Base-by-base conservation (phyloP, 352 stramenopile species). In the Phytopythium helicoides region DNA sequence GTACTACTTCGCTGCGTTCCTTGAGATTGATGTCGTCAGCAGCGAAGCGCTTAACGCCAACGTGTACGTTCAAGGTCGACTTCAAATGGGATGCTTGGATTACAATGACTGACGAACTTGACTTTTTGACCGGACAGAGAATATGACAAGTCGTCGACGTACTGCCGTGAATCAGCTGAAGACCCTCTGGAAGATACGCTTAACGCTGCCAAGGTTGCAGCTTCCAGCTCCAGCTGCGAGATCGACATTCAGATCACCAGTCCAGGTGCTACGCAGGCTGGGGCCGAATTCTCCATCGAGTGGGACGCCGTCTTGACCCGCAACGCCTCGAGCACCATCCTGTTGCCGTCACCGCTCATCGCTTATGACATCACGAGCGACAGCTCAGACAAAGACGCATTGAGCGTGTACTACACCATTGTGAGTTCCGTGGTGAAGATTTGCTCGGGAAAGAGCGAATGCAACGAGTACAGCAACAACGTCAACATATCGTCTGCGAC, bases 1-100 rank as follows among this genome's bases (percentile, higher is more conserved):
- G 47, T 88, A 85, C 45, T 76, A 81, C 52, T 87, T 75, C 53
- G 62, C 80, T 23, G 52, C 66, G 10, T 82, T 76, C 37, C 56
- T 54, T 39, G 68, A 77, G 48, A 58, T 87, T n/a, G 11, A 40
- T 14, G 58, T 67, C 18, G 59, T 84, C 34, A 57, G 62, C 36
- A 34, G 26, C 15, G 25, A 66, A 25, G 46, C 52, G 7, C 22
- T 60, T 14, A 26, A 60, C 52, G 28, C 56, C 36, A 49, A 62
- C 34, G 31, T 45, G 66, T 68, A 40, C 54, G 60, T 69, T 15
- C 42, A 15, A 3, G 1, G 2, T 28, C 3, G 6, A 25, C 9
- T 11, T 36, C n/a, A n/a, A n/a, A n/a, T n/a, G n/a, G n/a, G n/a
- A n/a, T n/a, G n/a, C n/a, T n/a, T n/a, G n/a, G n/a, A n/a, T n/a